Percentiles rank a stretch among this genome's conserved stretches.
phyloP scores from a whole-genome alignment of 2,329 filamentous ascomycete genomes.

The Alternaria brassicicola region DNA sequence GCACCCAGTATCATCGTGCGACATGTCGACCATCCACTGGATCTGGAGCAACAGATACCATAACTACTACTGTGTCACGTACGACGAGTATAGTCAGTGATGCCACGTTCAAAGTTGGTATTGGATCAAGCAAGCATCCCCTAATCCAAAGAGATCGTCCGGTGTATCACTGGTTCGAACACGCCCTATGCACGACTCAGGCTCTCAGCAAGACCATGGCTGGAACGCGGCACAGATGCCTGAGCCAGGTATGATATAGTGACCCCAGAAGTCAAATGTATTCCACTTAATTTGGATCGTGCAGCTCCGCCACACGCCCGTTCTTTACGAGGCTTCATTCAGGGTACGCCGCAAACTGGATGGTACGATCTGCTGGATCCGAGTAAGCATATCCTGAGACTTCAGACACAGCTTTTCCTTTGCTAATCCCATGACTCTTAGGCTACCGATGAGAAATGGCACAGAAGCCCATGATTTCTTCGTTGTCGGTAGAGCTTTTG shows the following conservation, averaged over 20 bases:
- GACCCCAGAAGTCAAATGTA: too few species aligned
- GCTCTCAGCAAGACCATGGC: neutral
- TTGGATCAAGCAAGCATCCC: neutral
- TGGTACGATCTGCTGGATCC: slow-evolving; percentile 15
- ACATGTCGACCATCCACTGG: slow-evolving; percentile 11
- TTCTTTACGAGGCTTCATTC: neutral
- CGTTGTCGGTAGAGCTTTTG: slow-evolving; percentile 25
- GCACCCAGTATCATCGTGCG: neutral
- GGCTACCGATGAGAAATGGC: slow-evolving; percentile 30
- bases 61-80: slow-evolving; percentile 12
- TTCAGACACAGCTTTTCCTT: neutral
- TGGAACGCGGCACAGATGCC: neutral
- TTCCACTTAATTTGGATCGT: neutral
- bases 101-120: neutral
- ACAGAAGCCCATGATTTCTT: slow-evolving; percentile 25
- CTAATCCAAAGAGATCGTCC: neutral
- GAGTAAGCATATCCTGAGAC: neutral
- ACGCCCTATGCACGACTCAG: neutral
- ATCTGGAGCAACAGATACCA: slow-evolving; percentile 6
- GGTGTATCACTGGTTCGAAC: neutral
- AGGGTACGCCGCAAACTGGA: slow-evolving; percentile 5
- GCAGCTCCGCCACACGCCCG: neutral
- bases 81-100: slow-evolving; percentile 1
- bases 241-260: neutral
- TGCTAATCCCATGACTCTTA: neutral